Conservation (phyloP, 2,329 filamentous ascomycete species). For the Triangularia verruculosa region DNA sequence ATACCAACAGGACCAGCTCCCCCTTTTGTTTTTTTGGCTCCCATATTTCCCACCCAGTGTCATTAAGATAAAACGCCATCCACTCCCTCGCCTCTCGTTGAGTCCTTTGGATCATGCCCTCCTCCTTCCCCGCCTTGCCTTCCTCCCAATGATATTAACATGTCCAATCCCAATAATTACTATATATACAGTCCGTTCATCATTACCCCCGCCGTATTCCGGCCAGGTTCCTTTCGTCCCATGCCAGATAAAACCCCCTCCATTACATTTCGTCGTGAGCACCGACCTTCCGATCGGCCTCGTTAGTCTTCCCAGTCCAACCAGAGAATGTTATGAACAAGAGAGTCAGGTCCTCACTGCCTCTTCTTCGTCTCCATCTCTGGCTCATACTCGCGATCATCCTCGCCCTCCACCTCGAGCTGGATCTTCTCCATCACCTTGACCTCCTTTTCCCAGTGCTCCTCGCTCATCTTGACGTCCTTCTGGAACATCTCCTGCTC, state of each 20-base stretch:
- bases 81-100: background rate
- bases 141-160: background rate
- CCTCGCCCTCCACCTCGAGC: slow-evolving; percentile 63
- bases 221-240: background rate
- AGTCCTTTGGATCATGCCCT: background rate
- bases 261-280: background rate
- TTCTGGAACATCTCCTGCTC: slow-evolving; percentile 81
- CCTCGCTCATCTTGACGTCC: slow-evolving; percentile 79
- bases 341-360: slow-evolving; percentile 28
- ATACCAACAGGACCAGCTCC: background rate
- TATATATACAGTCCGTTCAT: background rate
- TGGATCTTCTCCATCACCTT: slow-evolving; percentile 74
- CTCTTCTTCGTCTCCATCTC: slow-evolving; percentile 45
- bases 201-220: background rate
- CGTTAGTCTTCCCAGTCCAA: background rate
- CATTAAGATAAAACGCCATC: background rate
- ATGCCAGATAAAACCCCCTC: background rate
- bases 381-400: slow-evolving; percentile 48
- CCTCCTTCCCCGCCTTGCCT: background rate
- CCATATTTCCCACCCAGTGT: background rate
- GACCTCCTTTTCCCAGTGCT: slow-evolving; percentile 75
- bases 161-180: background rate
- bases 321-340: background rate
- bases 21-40: background rate
- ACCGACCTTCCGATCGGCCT: background rate